Base-by-base conservation (phyloP, 768 basidiomycete genomes). In the Tulasnella sp. region DNA sequence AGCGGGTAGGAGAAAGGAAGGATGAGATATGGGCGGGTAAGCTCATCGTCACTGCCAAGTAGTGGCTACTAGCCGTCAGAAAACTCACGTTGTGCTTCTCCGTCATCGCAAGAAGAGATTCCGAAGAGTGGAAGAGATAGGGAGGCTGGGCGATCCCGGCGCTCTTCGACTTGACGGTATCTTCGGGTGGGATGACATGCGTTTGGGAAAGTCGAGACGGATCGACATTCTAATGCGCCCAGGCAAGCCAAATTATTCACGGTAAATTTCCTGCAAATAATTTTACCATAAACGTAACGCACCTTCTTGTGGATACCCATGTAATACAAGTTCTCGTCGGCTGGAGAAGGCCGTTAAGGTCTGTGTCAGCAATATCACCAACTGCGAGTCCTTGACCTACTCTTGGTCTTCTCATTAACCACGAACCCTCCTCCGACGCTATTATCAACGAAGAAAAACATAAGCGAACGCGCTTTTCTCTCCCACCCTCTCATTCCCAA, bases 351-450 rank as follows among this genome's bases (percentile, higher is more conserved):
- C 10, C 39, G 38, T 36, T n/a, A 10, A 16, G 10, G 34, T 42
- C 19, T 21, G 2, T 5, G 31, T 74, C 27, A 74, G 27, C 1
- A 36, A 21, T 38, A 6, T 6, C 73, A 24, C n/a, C 39, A 24
- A 21, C 4, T 1, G 12, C 34, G 42, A 42, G 18, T 2, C 72
- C 38, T 10, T 1, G 2, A 81, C 83, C 79, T 82, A 92, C 94
- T 91, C 88, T 96, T 93, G 1, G 96, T 98, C 84, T 95, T 94
- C 56, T 96, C 94, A 83, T 98, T 98, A 36, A 98, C 95, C 3
- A 97, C 96, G 84, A 97, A 98, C 2, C 96, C 96, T 68, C 96
- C 96, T 2, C 96, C 95, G 73, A 98, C 95, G 77, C 93, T 91
- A 31, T 34, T 12, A 68, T 7, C 31, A 31, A 31, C n/a, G 36